These are phyloP conservation scores for Jimgerdemannia lactiflua DNA, from an alignment of 192 early-diverging fungal genomes.

Conservation along the genomic window DNA sequence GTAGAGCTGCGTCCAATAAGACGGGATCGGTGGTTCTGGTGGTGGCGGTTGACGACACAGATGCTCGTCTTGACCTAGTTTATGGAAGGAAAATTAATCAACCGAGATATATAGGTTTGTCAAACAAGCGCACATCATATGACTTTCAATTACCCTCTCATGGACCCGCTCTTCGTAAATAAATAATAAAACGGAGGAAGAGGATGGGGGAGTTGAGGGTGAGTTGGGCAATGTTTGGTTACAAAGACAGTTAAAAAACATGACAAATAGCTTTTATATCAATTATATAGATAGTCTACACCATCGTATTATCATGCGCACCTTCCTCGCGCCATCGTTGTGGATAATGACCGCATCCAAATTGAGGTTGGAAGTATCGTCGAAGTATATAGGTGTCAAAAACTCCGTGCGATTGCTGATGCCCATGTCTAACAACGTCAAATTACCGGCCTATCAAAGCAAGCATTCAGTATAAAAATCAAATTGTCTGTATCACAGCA, in stretches of 20 bases:
- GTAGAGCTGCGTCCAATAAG: background rate
- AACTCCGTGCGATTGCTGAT: conserved; percentile 71
- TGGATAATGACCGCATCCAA: background rate
- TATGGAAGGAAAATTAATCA: too few species aligned
- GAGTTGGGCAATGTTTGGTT: too few species aligned
- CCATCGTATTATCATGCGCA: background rate
- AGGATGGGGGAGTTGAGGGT: background rate
- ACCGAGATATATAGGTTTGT: too few species aligned
- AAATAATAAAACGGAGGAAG: background rate
- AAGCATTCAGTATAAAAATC: background rate
- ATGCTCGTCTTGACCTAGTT: background rate
- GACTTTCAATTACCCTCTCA: background rate
- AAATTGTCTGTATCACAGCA: background rate
- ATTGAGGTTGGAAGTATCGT: background rate
- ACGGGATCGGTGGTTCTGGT: background rate
- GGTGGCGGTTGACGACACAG: background rate
- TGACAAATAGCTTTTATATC: too few species aligned
- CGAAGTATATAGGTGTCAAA: conserved; percentile 48
- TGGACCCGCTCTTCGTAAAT: background rate
- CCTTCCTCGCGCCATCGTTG: background rate
- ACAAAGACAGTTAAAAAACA: too few species aligned
- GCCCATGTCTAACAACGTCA: conserved; percentile 56
- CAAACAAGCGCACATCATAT: background rate
- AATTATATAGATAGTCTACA: too few species aligned
- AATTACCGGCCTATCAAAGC: conserved; percentile 31